Evolutionary conservation across 768 basidiomycete species (phyloP), one percentile per base, ranked within the genome.

Genomic region (Russula griseocarnosa): DNA sequence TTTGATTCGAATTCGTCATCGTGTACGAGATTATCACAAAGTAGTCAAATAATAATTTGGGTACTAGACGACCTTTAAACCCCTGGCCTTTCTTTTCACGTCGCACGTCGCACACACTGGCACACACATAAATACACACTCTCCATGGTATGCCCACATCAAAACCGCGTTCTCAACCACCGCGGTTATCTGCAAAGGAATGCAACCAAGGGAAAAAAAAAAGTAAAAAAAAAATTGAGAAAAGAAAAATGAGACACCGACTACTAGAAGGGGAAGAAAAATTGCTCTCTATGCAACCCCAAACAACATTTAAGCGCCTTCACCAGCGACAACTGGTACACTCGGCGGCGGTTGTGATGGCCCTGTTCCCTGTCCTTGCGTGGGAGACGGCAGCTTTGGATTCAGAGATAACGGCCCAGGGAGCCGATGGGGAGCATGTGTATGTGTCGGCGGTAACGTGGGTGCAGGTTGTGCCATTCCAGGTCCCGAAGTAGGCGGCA

Each of bases 271-370:
- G 36, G 36, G 36, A 36, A 36, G 4, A 28, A 28, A 44, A 20
- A 56, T 40, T 44, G 26, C n/a, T 30, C 18, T 32, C 32, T 22
- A 26, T 20, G 16, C n/a, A 28, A 11, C 13, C n/a, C 20, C 34
- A n/a, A n/a, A n/a, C n/a, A 5, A 34, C 7, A 22, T 36, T 49
- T 38, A 66, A 22, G 30, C 63, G 16, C 58, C 49, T 38, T 67
- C 66, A 10, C 66, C 60, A 7, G 64, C 64, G 20, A 22, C 55
- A 24, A 66, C 53, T 6, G 63, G 63, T 0, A 66, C 30, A n/a
- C 63, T 28, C 22, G 58, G 58, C 42, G 58, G 62, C 2, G 63
- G 63, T 53, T 46, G 58, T 10, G 54, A 22, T 16, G 44, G 44
- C 0, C 53, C 55, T 13, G 57, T 34, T 5, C 38, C 42, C 32